A percentile compares a stretch with the other conserved stretches of the same genome.
Evolutionary conservation across 805 yeast genomes (phyloP).

Genomic region (Metschnikowia kunwiensis): DNA sequence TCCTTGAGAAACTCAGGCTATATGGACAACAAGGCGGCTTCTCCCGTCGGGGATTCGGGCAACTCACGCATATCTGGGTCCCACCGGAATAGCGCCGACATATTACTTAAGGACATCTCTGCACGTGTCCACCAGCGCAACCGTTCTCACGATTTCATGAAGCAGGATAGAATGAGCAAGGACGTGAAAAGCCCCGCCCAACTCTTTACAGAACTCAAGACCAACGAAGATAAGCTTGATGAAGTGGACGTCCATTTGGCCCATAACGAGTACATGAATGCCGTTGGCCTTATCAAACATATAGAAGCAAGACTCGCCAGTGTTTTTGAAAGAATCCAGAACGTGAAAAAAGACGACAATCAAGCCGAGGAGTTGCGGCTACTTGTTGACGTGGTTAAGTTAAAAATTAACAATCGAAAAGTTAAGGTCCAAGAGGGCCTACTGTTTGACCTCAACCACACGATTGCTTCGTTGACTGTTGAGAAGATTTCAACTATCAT

Average conservation of each 20-base stretch:
- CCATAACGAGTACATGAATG: constrained; percentile 50
- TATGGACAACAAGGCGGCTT: constrained; percentile 26
- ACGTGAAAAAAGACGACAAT: constrained; percentile 11
- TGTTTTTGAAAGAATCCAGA: constrained; percentile 27
- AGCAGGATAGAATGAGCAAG: constrained; percentile 10
- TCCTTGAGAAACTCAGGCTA: constrained; percentile 52
- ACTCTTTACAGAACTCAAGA: constrained; percentile 45
- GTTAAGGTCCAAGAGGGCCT: constrained; percentile 35
- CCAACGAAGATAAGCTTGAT: constrained; percentile 60
- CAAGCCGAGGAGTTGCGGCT: constrained; percentile 26
- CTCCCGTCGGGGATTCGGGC: constrained; percentile 11
- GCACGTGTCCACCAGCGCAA: constrained; percentile 61
- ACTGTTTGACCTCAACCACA: constrained; percentile 37
- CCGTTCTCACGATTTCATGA: constrained; percentile 45
- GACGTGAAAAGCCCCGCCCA: constrained; percentile 18
- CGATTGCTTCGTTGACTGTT: constrained; percentile 28
- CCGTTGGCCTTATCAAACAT: constrained; percentile 41
- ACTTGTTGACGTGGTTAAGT: constrained; percentile 40
- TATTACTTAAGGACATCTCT: constrained; percentile 54
- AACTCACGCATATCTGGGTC: constrained; percentile 13
- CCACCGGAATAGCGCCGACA: constrained; percentile 35
- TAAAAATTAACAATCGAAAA: constrained; percentile 39
- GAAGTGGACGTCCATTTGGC: constrained; percentile 68
- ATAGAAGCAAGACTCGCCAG: constrained; percentile 32
- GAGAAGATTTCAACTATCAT: constrained; percentile 33